These are phyloP conservation scores for Cryptococcus jaspeensis DNA, from an alignment of 1,284 basidiomycete species.

Conservation along the genomic window DNA sequence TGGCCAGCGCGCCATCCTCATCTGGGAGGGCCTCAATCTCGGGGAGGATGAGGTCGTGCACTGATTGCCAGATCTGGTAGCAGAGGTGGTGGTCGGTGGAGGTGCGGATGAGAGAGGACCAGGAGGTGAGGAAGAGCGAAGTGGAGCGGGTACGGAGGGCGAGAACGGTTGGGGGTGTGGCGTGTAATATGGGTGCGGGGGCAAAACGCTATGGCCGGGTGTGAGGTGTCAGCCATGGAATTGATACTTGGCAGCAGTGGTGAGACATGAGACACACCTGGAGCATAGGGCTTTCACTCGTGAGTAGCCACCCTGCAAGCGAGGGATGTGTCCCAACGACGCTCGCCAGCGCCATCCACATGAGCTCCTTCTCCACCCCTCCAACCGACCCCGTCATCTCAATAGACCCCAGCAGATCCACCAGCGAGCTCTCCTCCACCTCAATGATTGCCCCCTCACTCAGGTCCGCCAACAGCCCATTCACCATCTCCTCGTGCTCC, in stretches of 20 bases:
- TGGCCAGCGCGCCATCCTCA: slow-evolving; percentile 12
- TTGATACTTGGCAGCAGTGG: not conserved
- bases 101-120: slow-evolving; percentile 14
- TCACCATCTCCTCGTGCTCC: slow-evolving; percentile 26
- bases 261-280: slow-evolving; percentile 20
- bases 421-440: slow-evolving; percentile 22
- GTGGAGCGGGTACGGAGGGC: slow-evolving; percentile 26
- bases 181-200: slow-evolving; percentile 36
- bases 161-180: slow-evolving; percentile 28
- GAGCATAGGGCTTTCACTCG: slow-evolving; percentile 14
- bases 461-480: slow-evolving; percentile 26
- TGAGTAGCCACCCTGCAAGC: slow-evolving; percentile 33
- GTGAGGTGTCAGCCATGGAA: not conserved
- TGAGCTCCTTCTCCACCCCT: slow-evolving; percentile 36
- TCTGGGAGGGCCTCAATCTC: slow-evolving; percentile 21
- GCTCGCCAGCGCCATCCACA: slow-evolving; percentile 37
- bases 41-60: slow-evolving; percentile 7
- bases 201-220: slow-evolving; percentile 26
- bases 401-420: slow-evolving; percentile 14
- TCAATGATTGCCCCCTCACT: slow-evolving; percentile 29
- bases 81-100: slow-evolving; percentile 11
- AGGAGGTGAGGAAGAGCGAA: slow-evolving; percentile 23
- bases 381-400: slow-evolving; percentile 12
- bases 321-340: slow-evolving; percentile 16
- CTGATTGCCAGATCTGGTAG: slow-evolving; percentile 13